A percentile compares a stretch with the other conserved stretches of the same genome.
Conservation (phyloP, 2,329 filamentous ascomycete genomes). For the Hypomyces rosellus region DNA sequence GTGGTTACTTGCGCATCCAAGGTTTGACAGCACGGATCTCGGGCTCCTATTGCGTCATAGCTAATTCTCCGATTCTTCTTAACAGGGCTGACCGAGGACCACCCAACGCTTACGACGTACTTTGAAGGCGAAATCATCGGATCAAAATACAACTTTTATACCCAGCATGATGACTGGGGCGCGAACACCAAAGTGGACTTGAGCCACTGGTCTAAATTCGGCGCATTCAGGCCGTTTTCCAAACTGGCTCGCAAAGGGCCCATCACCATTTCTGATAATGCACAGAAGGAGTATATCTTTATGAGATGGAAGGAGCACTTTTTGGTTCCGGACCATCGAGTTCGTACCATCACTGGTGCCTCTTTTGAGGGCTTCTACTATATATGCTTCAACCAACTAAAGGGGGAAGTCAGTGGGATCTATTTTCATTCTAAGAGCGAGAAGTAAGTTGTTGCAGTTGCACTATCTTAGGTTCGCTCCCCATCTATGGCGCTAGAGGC, state of each 20-base stretch:
- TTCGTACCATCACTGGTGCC: constrained; percentile 83
- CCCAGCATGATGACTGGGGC: constrained; percentile 84
- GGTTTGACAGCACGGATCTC: constrained; percentile 42
- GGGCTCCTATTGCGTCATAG: constrained; percentile 9
- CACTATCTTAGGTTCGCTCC: neutral
- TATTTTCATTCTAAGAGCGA: constrained; percentile 98
- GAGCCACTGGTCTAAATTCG: constrained; percentile 88
- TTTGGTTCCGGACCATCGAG: constrained; percentile 87
- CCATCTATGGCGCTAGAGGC: too few relatives aligned
- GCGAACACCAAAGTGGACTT: constrained; percentile 87
- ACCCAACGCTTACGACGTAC: constrained; percentile 95
- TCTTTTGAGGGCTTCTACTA: constrained; percentile 99
- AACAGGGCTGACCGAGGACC: constrained; percentile 83
- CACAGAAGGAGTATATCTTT: constrained; percentile 82
- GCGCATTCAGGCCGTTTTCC: constrained; percentile 71
- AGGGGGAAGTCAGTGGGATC: constrained; percentile 82
- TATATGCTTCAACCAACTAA: constrained; percentile 93
- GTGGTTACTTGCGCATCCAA: constrained; percentile 92
- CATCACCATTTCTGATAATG: constrained; percentile 58
- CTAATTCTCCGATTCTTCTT: constrained; percentile 2
- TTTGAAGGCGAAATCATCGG: constrained; percentile 99
- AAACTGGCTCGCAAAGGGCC: constrained; percentile 53
- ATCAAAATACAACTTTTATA: constrained; percentile 88
- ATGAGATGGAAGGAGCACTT: constrained; percentile 99
- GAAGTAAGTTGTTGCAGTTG: constrained; percentile 57